Evolutionary conservation across 768 basidiomycete species (phyloP), one percentile per base, ranked within the genome.

Genomic region (Trametes maxima): DNA sequence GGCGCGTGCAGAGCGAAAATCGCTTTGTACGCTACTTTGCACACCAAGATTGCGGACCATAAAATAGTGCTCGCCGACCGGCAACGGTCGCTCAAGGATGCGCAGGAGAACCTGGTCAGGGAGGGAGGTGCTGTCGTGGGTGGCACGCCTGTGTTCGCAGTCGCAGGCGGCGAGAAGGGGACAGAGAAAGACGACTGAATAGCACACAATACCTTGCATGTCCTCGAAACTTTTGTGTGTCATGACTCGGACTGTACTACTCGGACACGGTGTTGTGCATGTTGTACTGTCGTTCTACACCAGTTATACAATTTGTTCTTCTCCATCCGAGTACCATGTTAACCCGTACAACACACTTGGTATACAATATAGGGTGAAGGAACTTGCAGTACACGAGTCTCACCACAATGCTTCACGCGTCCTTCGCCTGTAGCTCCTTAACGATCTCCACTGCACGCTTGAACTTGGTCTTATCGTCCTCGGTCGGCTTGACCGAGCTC

Each of bases 391-490:
- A 8, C 28, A 33, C 28, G 37, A 5, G 14, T 17, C 19, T 13
- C 12, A 10, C 35, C 22, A 8, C 13, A 14, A 13, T 10, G 22
- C 50, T 17, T 46, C 44, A 67, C 25, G 66, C 60, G 37, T 61
- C 63, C 59, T 59, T 64, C 6, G 44, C 44, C 44, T 73, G 82
- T 59, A 89, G 71, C 60, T 79, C 69, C 40, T 85, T 74, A 17
- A 92, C 80, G 51, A 92, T 90, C 37, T 80, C 82, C 1, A 92
- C 84, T 2, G 88, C 92, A 16, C 86, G 73, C 72, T 78, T 80
- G 70, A 93, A 94, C 72, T 84, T 78, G 19, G 56, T 75, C 75
- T 85, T 89, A 55, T 93, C 75, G 67, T 85, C 85, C 13, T 78
- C 80, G 22, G 84, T 84, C 13, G 86, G 75, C 60, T 82, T 70